Evolutionary conservation across 2,329 filamentous ascomycete genomes (phyloP).

Genomic region (Xylaria digitata): DNA sequence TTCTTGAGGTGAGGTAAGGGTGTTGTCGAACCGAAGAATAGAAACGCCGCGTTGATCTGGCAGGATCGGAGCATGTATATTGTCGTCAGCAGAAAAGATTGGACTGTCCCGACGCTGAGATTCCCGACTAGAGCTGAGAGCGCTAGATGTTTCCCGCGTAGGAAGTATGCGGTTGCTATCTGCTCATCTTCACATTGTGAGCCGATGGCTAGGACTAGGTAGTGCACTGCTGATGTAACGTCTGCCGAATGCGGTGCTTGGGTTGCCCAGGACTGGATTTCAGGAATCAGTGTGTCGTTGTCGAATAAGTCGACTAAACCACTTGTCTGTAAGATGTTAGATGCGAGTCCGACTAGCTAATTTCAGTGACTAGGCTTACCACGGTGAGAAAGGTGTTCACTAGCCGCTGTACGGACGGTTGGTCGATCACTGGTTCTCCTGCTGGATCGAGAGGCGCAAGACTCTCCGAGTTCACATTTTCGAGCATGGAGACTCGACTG

Average conservation of each 20-base stretch:
- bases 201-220: slow-evolving; percentile 64
- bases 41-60: slow-evolving; percentile 65
- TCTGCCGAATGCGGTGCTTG: slow-evolving; percentile 52
- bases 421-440: slow-evolving; percentile 42
- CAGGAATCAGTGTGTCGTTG: slow-evolving; percentile 52
- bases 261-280: slow-evolving; percentile 57
- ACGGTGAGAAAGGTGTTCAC: slow-evolving; percentile 44
- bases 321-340: slow-evolving; percentile 49
- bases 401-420: slow-evolving; percentile 31
- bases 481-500: slow-evolving; percentile 61
- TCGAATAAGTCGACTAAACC: slow-evolving; percentile 64
- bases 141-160: slow-evolving; percentile 60
- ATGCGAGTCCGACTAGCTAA: not conserved
- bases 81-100: slow-evolving; percentile 62
- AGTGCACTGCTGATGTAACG: slow-evolving; percentile 57
- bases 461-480: slow-evolving; percentile 55
- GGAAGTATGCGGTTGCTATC: slow-evolving; percentile 59
- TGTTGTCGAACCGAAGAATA: slow-evolving; percentile 58
- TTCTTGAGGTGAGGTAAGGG: not conserved
- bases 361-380: slow-evolving; percentile 37
- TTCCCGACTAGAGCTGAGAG: slow-evolving; percentile 59
- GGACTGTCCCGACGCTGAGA: slow-evolving; percentile 61
- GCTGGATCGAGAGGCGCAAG: slow-evolving; percentile 27
- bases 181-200: slow-evolving; percentile 56
- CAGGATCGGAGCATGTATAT: slow-evolving; percentile 66